Base-by-base conservation (phyloP, 164 flowering plant species). In the Umbilicus rupestris region DNA sequence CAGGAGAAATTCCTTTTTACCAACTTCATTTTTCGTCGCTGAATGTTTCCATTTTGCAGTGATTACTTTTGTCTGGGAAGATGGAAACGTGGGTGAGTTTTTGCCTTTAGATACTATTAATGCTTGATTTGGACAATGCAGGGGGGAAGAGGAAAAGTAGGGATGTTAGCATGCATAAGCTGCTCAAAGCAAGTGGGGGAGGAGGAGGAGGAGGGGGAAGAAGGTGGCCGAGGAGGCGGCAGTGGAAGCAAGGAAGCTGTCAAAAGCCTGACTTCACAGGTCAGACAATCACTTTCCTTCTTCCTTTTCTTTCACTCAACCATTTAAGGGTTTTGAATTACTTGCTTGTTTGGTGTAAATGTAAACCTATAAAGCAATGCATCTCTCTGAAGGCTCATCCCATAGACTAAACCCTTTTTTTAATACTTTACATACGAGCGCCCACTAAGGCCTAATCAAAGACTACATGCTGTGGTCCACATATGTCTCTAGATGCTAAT, bases 251-350 rank as follows among this genome's bases (percentile, higher is more conserved):
- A 86, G 80, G 94, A 87, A 68, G 85, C 92, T 77, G 92, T 85
- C 84, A 92, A 92, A 83, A 87, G 93, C 81, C 88, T 92, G 71
- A 85, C 98, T 24, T 39, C 90, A 11, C 98, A 94, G 97, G 98
- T 90, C 42, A 11, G 28, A 5, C n/a, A 46, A 16, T n/a, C 20
- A 14, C 28, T 41, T 28, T 24, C 41, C 28, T 37, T 37, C 37
- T 6, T 26, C 5, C 35, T 7, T 31, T 5, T n/a, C 29, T 16
- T 35, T 35, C 37, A 35, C 37, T 35, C 37, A 35, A 35, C 15
- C 26, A 33, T 7, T 33, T 10, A 4, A 30, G n/a, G 44, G 2
- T 4, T 20, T 29, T 22, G 39, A 26, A 12, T n/a, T 15, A 37
- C 39, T 12, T 62, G 39, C 41, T 19, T 41, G 44, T 41, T 9